phyloP scores from a whole-genome alignment of 495 filamentous ascomycete genomes.

The Penicillium pulvis region DNA sequence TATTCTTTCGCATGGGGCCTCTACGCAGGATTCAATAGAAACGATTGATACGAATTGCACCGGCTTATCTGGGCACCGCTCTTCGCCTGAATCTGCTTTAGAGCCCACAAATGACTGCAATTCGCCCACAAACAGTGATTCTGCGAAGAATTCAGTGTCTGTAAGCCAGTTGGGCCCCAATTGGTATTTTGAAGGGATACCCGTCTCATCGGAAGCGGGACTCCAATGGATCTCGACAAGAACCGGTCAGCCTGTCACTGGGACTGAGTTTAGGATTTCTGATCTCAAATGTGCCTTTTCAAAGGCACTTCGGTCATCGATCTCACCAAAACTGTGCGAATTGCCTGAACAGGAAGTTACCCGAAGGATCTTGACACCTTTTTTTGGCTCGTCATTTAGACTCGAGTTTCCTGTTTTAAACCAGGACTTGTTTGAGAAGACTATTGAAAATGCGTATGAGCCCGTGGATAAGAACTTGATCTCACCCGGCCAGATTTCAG shows the following conservation, averaged over 20 bases:
- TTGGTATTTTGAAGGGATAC: conserved; percentile 26
- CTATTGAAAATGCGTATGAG: conserved; percentile 16
- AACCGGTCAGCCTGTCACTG: conserved; percentile 15
- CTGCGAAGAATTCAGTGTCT: background rate
- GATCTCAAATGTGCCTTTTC: background rate
- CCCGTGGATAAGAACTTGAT: background rate
- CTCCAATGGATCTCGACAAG: conserved; percentile 17
- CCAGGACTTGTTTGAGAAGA: conserved; percentile 9
- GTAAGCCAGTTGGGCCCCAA: conserved; percentile 20
- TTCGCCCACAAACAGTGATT: background rate
- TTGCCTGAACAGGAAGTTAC: conserved; percentile 13
- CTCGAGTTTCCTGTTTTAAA: conserved; percentile 14
- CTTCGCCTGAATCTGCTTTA: background rate
- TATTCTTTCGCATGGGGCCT: too few relatives aligned
- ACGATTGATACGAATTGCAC: too few relatives aligned
- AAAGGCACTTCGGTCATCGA: background rate
- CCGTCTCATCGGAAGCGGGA: conserved; percentile 18
- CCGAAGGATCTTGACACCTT: conserved; percentile 1
- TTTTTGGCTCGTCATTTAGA: conserved; percentile 13
- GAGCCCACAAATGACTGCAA: background rate
- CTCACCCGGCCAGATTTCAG: conserved; percentile 10
- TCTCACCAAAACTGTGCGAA: conserved; percentile 11
- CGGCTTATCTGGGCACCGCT: background rate
- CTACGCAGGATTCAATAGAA: too few relatives aligned
- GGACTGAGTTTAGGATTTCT: conserved; percentile 14